Conservation (phyloP, 208 protist genomes). For the Strigomonas culicis region DNA sequence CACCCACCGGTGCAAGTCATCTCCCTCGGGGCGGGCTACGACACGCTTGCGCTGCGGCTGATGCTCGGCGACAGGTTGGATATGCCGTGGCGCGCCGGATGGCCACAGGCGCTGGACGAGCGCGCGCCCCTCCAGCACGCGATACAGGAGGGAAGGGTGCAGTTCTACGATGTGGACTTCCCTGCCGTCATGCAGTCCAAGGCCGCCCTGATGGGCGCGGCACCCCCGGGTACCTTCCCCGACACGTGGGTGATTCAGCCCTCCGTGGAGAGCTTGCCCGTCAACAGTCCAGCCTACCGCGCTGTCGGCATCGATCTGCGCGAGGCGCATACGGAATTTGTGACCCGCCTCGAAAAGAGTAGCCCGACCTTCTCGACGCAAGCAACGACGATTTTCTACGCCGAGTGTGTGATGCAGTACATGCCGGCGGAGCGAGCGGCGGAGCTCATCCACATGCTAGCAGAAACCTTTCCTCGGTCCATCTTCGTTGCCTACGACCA, state of each 20-base stretch:
- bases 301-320: constrained; percentile 80
- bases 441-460: constrained; percentile 48
- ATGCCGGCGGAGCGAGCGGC: constrained; percentile 58
- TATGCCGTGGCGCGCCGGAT: not conserved
- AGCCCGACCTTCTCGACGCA: constrained; percentile 25
- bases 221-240: constrained; percentile 49
- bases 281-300: constrained; percentile 39
- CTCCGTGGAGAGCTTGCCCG: constrained; percentile 3
- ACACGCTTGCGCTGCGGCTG: constrained; percentile 75
- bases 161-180: constrained; percentile 85
- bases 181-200: constrained; percentile 75
- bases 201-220: constrained; percentile 56
- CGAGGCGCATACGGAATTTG: constrained; percentile 29
- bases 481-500: constrained; percentile 85
- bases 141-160: constrained; percentile 22
- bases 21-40: constrained; percentile 86
- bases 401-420: constrained; percentile 92
- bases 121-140: not conserved
- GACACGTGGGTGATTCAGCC: constrained; percentile 22
- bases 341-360: constrained; percentile 21
- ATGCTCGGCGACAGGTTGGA: constrained; percentile 13
- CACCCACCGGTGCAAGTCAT: constrained; percentile 58
- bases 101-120: not conserved
- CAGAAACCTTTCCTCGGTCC: constrained; percentile 42
- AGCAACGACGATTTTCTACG: constrained; percentile 78